Evolutionary conservation across 805 yeast species (phyloP).

Genomic region (Myxozyma melibiosi): DNA sequence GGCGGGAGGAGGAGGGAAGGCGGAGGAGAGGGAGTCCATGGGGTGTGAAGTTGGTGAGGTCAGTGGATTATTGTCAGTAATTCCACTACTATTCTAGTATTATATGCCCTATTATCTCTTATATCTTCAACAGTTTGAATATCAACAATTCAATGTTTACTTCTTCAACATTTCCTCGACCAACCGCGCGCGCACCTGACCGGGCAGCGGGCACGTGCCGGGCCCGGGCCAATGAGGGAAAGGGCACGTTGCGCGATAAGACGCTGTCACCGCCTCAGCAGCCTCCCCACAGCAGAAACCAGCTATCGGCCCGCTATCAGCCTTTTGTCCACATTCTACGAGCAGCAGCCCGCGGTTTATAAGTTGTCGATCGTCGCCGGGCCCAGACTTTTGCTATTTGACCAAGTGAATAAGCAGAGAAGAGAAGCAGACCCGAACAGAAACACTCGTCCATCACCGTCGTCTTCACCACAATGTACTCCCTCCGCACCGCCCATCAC

Average conservation of each 20-base stretch:
- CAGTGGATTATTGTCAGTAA: background rate
- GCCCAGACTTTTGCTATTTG: no score
- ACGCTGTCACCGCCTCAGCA: background rate
- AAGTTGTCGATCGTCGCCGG: no score
- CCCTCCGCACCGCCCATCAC: constrained; percentile 2
- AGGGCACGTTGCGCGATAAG: constrained; percentile 10
- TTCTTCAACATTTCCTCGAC: no score
- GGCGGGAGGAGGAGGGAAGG: constrained; percentile 91
- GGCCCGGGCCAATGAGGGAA: constrained; percentile 9
- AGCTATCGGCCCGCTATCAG: background rate
- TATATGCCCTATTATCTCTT: no score
- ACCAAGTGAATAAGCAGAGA: no score
- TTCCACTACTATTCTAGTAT: no score
- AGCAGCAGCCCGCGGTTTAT: no score
- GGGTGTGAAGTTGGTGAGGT: background rate
- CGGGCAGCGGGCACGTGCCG: constrained; percentile 14
- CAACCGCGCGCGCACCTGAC: background rate
- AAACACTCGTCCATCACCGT: background rate
- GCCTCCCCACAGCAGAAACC: background rate
- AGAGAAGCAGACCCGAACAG: no score
- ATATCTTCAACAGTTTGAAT: no score
- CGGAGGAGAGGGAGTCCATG: constrained; percentile 53
- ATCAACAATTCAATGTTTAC: no score
- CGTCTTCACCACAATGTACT: constrained; percentile 1
- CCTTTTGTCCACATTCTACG: background rate